phyloP scores from a whole-genome alignment of 75 land plant species.

The Adiantum capillusveneris region DNA sequence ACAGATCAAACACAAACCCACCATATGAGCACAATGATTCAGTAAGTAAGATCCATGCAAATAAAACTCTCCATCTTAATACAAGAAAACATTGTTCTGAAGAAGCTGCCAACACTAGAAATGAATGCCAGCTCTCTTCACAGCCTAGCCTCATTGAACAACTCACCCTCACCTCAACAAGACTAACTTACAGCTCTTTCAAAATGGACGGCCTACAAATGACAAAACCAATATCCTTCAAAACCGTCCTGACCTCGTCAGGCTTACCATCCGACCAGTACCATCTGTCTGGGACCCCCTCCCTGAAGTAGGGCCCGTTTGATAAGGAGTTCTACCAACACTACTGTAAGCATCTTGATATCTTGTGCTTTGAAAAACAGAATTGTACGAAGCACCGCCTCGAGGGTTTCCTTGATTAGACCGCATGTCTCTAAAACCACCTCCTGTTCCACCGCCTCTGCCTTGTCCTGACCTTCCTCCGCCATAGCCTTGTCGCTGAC shows the following conservation, averaged over 20 bases:
- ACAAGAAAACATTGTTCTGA: no score
- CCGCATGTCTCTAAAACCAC: conserved; percentile 20
- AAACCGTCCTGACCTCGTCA: conserved; percentile 32
- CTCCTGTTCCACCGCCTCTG: conserved; percentile 17
- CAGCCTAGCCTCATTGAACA: no score
- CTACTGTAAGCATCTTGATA: conserved; percentile 59
- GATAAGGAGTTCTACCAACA: conserved; percentile 44
- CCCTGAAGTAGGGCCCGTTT: conserved; percentile 32
- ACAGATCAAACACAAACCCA: no score
- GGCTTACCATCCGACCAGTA: conserved; percentile 62
- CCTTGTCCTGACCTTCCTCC: conserved; percentile 27
- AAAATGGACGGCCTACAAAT: no score
- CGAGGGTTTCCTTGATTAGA: conserved; percentile 14
- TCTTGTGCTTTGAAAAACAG: conserved; percentile 40
- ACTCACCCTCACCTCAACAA: no score
- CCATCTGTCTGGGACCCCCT: conserved; percentile 29
- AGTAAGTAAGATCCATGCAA: no score
- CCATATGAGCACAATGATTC: no score
- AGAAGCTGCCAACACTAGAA: no score
- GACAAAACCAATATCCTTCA: no score
- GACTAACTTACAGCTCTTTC: no score
- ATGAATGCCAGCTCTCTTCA: no score
- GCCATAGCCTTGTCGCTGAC: conserved; percentile 22
- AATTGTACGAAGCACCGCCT: conserved; percentile 19
- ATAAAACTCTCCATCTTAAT: no score